These are phyloP conservation scores for Aquilaria sinensis DNA, from an alignment of 345 rosid genomes.

Conservation along the genomic window DNA sequence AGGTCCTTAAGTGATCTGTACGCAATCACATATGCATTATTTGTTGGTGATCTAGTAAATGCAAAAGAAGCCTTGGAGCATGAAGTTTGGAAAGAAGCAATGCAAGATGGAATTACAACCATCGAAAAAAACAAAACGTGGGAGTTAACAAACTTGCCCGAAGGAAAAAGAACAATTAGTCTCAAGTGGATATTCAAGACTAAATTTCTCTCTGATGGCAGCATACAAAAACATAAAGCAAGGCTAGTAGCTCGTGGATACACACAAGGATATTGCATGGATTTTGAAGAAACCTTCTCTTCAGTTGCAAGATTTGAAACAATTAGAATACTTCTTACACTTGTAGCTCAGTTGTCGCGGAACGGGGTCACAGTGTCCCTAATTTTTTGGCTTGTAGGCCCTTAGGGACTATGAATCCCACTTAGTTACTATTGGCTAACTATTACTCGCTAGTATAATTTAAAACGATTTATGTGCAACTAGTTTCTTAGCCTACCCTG, in stretches of 20 bases:
- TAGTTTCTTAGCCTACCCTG: too few species aligned
- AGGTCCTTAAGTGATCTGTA: background rate
- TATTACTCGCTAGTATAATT: too few species aligned
- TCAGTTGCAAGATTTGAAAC: background rate
- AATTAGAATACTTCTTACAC: too few species aligned
- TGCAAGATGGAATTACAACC: background rate
- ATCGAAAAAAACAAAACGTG: constrained; percentile 10
- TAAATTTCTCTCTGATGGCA: constrained; percentile 1
- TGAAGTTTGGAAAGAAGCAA: constrained; percentile 1
- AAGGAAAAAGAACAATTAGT: constrained; percentile 5
- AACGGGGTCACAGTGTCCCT: too few species aligned
- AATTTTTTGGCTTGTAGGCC: too few species aligned
- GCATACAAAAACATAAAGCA: constrained; percentile 10
- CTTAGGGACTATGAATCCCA: too few species aligned
- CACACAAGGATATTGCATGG: constrained; percentile 1
- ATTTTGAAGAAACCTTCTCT: background rate
- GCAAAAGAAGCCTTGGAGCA: background rate
- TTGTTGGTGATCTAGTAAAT: background rate
- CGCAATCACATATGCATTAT: background rate
- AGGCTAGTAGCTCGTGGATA: constrained; percentile 5
- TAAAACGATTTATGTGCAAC: too few species aligned
- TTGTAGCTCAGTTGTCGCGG: too few species aligned
- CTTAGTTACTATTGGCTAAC: too few species aligned
- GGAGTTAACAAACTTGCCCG: background rate
- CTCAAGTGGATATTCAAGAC: constrained; percentile 15